Base-by-base conservation (phyloP, 2,329 filamentous ascomycete species). In the Xylaria sp. region DNA sequence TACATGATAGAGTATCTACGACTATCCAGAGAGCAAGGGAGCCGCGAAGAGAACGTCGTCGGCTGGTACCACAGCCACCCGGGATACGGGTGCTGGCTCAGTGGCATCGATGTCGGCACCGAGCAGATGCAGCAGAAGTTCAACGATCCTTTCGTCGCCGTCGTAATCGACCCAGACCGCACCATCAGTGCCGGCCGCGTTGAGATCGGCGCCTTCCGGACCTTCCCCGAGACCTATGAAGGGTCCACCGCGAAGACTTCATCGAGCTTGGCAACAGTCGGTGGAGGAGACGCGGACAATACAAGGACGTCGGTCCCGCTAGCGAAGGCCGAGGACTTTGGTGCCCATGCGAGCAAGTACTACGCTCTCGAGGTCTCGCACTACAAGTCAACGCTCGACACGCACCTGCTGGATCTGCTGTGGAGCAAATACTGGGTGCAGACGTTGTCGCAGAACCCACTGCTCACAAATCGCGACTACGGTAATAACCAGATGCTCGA, bases 361-460 rank as follows among this genome's bases (percentile, higher is more conserved):
- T 99, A 99, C 82, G 87, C 92, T 15, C 87, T 99, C 6, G 92
- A 97, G 70, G 92, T 98, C 15, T 94, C 94, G 39, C 94, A 97
- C 81, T 99, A 94, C 87, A 98, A 98, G 84, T 96, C 93, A 72
- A 92, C 92, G 0, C 90, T 99, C 34, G 96, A 99, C 81, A 88
- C 90, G 1, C 92, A 94, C 75, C 86, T 99, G 28, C 86, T 99
- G 5, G 93, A 97, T 77, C 87, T 94, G 61, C 85, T 99, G 37
- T 98, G 96, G 96, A 97, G 98, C 84, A 98, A 98, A 82, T 99
- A 99, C 85, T 97, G 94, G 96, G 94, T 98, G 41, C 93, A 97
- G 78, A 99, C 96, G 6, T 88, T 99, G 23, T 97, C 94, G 39
- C 93, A 97, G 76, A 96, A 90, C 75, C 94, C 95, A 25, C 87